Conservation (phyloP, 108 stramenopile genomes). For the Chaetoceros tenuissimus region DNA sequence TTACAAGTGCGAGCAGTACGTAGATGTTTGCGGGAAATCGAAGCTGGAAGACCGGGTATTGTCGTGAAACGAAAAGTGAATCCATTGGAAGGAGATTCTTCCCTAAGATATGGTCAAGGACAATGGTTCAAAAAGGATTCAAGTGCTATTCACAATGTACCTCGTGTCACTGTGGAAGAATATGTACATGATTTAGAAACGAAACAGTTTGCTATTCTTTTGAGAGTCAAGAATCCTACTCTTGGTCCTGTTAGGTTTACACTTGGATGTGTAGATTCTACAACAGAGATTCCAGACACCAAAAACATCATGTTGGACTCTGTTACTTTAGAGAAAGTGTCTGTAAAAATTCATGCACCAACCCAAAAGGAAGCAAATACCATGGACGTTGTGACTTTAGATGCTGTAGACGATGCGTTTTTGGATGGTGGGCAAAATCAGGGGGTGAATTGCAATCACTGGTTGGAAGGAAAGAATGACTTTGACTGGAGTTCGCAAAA, state of each 20-base stretch:
- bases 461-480: slow-evolving; percentile 14
- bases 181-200: slow-evolving; percentile 16
- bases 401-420: slow-evolving; percentile 54
- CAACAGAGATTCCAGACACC: slow-evolving; percentile 15
- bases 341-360: neutral
- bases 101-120: slow-evolving; percentile 62
- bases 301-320: slow-evolving; percentile 49
- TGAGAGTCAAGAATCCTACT: slow-evolving; percentile 72
- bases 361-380: slow-evolving; percentile 10
- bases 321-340: slow-evolving; percentile 20
- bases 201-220: slow-evolving; percentile 30
- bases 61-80: slow-evolving; percentile 82
- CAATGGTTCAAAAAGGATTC: slow-evolving; percentile 83
- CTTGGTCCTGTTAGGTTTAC: slow-evolving; percentile 56
- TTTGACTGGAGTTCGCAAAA: slow-evolving; percentile 7
- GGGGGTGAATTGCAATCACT: slow-evolving; percentile 36
- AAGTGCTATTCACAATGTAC: slow-evolving; percentile 71
- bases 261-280: slow-evolving; percentile 11
- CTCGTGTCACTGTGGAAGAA: slow-evolving; percentile 36
- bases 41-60: slow-evolving; percentile 72
- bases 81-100: slow-evolving; percentile 84
- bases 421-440: slow-evolving; percentile 59
- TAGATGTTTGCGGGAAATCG: slow-evolving; percentile 68
- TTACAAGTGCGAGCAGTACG: slow-evolving; percentile 51
- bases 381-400: slow-evolving; percentile 38